Conservation (phyloP, 371 early-diverging fungal genomes). For the Syncephalis fuscata region DNA sequence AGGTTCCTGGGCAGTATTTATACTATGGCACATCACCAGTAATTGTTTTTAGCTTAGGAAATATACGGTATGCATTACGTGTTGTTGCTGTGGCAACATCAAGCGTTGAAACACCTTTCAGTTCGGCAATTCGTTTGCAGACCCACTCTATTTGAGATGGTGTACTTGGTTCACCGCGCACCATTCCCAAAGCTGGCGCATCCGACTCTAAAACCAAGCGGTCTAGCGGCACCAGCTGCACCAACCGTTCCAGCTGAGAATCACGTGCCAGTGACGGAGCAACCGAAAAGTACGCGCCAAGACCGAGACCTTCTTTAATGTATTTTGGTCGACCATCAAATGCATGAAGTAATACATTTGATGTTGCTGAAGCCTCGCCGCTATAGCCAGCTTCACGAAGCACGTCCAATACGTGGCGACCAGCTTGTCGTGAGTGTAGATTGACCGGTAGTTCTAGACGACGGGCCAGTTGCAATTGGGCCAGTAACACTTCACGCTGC, state of each 20-base stretch:
- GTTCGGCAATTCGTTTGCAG: slow-evolving; percentile 29
- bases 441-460: slow-evolving; percentile 33
- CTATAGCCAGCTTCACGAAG: too few species aligned
- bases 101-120: slow-evolving; percentile 13
- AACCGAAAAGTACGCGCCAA: slow-evolving; percentile 34
- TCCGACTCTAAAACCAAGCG: slow-evolving; percentile 47
- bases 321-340: slow-evolving; percentile 44
- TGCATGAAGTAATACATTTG: slow-evolving; percentile 39
- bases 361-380: background rate
- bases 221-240: slow-evolving; percentile 25
- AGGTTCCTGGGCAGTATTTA: too few species aligned
- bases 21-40: too few species aligned
- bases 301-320: slow-evolving; percentile 22
- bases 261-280: slow-evolving; percentile 33
- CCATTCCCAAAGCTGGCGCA: slow-evolving; percentile 45
- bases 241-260: slow-evolving; percentile 26
- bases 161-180: slow-evolving; percentile 31
- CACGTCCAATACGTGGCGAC: slow-evolving; percentile 35
- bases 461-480: slow-evolving; percentile 30
- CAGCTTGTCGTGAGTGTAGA: slow-evolving; percentile 52
- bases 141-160: slow-evolving; percentile 29
- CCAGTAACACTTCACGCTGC: slow-evolving; percentile 31
- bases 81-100: slow-evolving; percentile 3
- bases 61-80: too few species aligned
- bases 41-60: too few species aligned